Percentiles rank a stretch among this genome's conserved stretches.
Conservation (phyloP, 768 basidiomycete species). For the Tubosaeta sp. region DNA sequence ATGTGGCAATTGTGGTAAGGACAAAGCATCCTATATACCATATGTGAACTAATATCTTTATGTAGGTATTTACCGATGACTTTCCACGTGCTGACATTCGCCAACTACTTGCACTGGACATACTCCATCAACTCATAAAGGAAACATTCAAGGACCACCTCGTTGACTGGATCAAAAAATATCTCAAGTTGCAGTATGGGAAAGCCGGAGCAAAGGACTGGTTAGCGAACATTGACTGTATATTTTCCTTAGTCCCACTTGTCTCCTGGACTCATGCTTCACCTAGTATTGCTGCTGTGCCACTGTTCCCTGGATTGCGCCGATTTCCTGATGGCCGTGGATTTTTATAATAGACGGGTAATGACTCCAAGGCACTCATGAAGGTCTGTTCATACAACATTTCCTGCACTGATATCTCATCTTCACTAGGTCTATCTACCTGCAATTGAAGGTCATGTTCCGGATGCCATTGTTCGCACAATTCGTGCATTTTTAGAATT, state of each 20-base stretch:
- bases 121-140: not conserved
- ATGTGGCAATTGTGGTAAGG: not conserved
- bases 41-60: not conserved
- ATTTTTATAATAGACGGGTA: not conserved
- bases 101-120: not conserved
- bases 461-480: not conserved
- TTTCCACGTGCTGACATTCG: not conserved
- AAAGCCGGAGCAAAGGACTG: not conserved
- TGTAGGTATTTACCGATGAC: not conserved
- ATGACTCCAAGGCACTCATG: not conserved
- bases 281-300: not conserved
- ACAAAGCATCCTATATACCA: no score
- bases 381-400: not conserved
- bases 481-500: not conserved
- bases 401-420: constrained; percentile 19
- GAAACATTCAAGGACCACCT: not conserved
- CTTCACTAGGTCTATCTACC: constrained; percentile 15
- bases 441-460: not conserved
- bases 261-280: no score
- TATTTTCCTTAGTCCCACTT: not conserved
- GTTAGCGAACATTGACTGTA: not conserved
- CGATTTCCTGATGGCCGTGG: not conserved
- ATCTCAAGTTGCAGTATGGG: not conserved
- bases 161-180: not conserved
- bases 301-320: not conserved